Evolutionary conservation across 2,329 filamentous ascomycete species (phyloP), one percentile per base, ranked within the genome.

Genomic region (Neofusicoccum parvum): DNA sequence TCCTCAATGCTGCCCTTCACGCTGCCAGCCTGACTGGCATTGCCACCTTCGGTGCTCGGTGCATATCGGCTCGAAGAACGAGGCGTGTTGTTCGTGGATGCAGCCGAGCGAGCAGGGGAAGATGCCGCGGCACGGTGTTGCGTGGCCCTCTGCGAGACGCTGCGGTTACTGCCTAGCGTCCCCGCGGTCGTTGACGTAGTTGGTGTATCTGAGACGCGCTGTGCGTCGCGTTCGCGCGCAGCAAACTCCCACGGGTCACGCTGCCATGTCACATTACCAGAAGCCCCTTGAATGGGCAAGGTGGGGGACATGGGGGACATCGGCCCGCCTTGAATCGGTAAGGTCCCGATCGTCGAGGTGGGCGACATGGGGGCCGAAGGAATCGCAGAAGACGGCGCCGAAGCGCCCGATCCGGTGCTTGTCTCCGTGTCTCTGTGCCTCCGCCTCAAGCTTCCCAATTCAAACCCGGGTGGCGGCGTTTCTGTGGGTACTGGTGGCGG

Each of bases 381-480:
- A 37, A 50, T 32, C 12, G 59, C 46, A 51, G 59, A 50, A 11
- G 63, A 65, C 54, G 51, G 51, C 43, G 34, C 63, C 53, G 63
- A 65, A 12, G 45, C 41, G 32, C 41, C 62, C 39, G 51, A 60
- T 59, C 39, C 39, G 51, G 53, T 62, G 36, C 64, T 66, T n/a
- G 59, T 48, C 43, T 66, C 65, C 32, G 49, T 63, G 58, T 66
- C 65, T 36, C 58, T 50, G 48, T 63, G 58, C 39, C 34, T 60
- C 5, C 65, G 45, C 69, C 70, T 50, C 74, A 72, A 43, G 72
- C 72, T 68, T 71, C 72, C 39, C 67, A 69, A 32, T 72, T 75
- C 7, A 71, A 69, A 17, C 34, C 36, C n/a, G 14, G 54, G 54
- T 46, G 49, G 20, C 45, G 43, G 56, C 14, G 48, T 36, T 74